Percentiles rank a stretch among this genome's conserved stretches.
Conservation (phyloP, 345 rosid genomes). For the Boechera divaricarpa region DNA sequence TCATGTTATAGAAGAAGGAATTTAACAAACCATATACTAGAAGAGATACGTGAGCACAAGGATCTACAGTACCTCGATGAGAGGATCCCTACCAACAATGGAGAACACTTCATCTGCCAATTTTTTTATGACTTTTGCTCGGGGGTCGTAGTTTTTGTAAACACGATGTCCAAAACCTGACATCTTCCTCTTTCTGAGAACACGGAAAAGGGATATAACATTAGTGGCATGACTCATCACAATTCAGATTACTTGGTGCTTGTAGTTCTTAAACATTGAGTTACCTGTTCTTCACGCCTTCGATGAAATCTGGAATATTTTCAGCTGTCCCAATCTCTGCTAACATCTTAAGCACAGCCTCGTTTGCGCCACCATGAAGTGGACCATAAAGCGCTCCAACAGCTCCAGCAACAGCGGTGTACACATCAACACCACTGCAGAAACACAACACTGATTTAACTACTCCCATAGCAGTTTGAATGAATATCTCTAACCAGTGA, state of each 20-base stretch:
- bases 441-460: constrained; percentile 14
- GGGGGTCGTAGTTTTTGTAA: constrained; percentile 96
- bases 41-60: constrained; percentile 3
- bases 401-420: constrained; percentile 87
- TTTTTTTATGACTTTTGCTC: constrained; percentile 92
- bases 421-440: constrained; percentile 87
- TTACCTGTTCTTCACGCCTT: constrained; percentile 88
- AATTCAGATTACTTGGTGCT: neutral
- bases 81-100: constrained; percentile 96
- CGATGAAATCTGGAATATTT: constrained; percentile 84
- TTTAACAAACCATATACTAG: constrained; percentile 1
- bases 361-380: constrained; percentile 96
- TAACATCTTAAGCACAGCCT: constrained; percentile 98
- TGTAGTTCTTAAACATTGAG: neutral
- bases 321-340: constrained; percentile 81
- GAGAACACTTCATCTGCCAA: constrained; percentile 96
- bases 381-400: constrained; percentile 95
- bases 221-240: neutral
- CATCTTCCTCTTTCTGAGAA: constrained; percentile 87
- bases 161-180: constrained; percentile 99
- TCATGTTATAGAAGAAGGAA: neutral
- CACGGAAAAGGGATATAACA: constrained; percentile 3
- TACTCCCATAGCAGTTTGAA: neutral
- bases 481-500: constrained; percentile 18
- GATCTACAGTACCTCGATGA: constrained; percentile 74